These are phyloP conservation scores for Papiliotrema terrestris DNA, from an alignment of 1,284 basidiomycete genomes.

Conservation along the genomic window DNA sequence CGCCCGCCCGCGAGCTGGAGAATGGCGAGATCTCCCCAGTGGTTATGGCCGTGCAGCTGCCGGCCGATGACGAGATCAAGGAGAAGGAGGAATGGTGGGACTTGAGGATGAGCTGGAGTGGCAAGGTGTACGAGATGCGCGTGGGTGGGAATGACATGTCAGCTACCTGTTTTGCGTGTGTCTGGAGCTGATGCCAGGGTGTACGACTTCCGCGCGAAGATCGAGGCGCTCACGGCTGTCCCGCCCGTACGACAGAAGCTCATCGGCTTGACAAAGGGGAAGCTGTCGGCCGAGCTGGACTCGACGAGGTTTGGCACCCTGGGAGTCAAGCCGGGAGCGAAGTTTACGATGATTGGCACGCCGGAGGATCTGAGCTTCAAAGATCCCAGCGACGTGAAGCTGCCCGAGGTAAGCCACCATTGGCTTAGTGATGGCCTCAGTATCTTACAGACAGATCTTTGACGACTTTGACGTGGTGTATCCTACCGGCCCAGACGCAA, in stretches of 20 bases:
- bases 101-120: slow-evolving; percentile 41
- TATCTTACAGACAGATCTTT: slow-evolving; percentile 47
- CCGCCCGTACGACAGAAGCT: slow-evolving; percentile 86
- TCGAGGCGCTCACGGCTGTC: slow-evolving; percentile 71
- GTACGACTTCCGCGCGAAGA: slow-evolving; percentile 45
- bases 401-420: slow-evolving; percentile 9
- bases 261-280: slow-evolving; percentile 74
- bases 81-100: slow-evolving; percentile 32
- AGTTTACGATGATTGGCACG: slow-evolving; percentile 76
- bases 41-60: slow-evolving; percentile 20
- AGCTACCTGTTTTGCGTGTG: slow-evolving; percentile 5
- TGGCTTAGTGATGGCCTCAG: background rate
- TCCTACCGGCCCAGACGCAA: slow-evolving; percentile 34
- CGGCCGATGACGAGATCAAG: slow-evolving; percentile 12
- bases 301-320: slow-evolving; percentile 26
- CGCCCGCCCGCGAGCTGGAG: background rate
- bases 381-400: slow-evolving; percentile 58
- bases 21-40: slow-evolving; percentile 7
- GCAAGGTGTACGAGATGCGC: slow-evolving; percentile 33
- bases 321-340: slow-evolving; percentile 63
- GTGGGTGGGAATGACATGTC: slow-evolving; percentile 42
- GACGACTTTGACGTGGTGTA: slow-evolving; percentile 79
- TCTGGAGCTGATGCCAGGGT: slow-evolving; percentile 23
- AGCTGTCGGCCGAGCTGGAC: slow-evolving; percentile 70
- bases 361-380: slow-evolving; percentile 77